Evolutionary conservation across 2,329 filamentous ascomycete genomes (phyloP).

Genomic region (Colletotrichum endophyticum): DNA sequence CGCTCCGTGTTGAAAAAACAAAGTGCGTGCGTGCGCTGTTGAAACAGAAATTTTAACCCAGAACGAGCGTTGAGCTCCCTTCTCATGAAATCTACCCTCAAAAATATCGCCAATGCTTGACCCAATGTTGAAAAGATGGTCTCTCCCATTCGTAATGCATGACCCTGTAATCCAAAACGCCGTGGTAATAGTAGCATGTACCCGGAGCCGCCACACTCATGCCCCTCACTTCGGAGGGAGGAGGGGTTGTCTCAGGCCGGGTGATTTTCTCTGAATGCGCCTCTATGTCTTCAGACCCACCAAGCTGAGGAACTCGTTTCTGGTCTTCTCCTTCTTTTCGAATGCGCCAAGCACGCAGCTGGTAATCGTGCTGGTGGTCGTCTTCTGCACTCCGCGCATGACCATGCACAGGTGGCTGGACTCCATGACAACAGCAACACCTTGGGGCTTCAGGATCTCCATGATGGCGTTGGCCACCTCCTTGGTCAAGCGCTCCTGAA

Average conservation of each 20-base stretch:
- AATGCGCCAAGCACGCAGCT: conserved; percentile 98
- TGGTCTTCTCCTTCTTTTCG: conserved; percentile 88
- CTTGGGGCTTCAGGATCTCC: conserved; percentile 90
- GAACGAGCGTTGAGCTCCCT: conserved; percentile 23
- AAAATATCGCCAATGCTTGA: conserved; percentile 19
- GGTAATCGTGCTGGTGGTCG: conserved; percentile 84
- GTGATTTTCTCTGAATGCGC: neutral
- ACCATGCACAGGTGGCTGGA: conserved; percentile 98
- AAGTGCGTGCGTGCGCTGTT: neutral
- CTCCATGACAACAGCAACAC: conserved; percentile 97
- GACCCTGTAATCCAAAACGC: conserved; percentile 9
- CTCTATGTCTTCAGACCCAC: conserved; percentile 59
- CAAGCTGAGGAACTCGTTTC: conserved; percentile 93
- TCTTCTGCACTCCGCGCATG: conserved; percentile 98
- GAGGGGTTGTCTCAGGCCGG: neutral
- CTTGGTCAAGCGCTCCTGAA: conserved; percentile 95
- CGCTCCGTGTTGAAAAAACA: neutral
- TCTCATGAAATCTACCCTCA: conserved; percentile 14
- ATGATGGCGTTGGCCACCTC: conserved; percentile 94
- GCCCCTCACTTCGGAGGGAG: neutral
- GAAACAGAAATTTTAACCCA: neutral
- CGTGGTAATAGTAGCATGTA: neutral
- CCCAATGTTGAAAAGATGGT: conserved; percentile 24
- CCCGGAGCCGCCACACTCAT: neutral
- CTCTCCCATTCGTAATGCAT: conserved; percentile 16